These are phyloP conservation scores for Skeletonema menzelii DNA, from an alignment of 108 stramenopile species.

Conservation along the genomic window DNA sequence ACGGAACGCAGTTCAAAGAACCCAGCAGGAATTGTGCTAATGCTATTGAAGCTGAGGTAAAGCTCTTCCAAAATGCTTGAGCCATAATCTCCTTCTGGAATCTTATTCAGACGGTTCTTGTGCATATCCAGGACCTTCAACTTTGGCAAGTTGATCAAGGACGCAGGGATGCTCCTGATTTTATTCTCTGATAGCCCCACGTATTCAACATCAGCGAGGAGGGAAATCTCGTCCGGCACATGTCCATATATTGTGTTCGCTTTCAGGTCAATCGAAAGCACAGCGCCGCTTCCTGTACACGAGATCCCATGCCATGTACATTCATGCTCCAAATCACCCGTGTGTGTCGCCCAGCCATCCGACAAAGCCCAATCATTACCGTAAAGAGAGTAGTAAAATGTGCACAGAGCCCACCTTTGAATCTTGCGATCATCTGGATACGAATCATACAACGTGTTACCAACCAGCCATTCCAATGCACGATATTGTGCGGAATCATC, in stretches of 20 bases:
- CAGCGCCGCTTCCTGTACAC: constrained; percentile 20
- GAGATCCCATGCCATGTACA: constrained; percentile 42
- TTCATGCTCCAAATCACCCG: constrained; percentile 23
- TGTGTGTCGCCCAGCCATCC: constrained; percentile 24
- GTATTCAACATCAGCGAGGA: constrained; percentile 24
- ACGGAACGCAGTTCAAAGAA: constrained; percentile 29
- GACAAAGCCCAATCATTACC: constrained; percentile 32
- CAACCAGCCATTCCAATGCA: constrained; percentile 39
- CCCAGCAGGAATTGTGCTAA: constrained; percentile 18
- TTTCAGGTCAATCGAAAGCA: constrained; percentile 24
- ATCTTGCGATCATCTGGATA: constrained; percentile 14
- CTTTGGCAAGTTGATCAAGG: constrained; percentile 24
- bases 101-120: constrained; percentile 19
- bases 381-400: constrained; percentile 29
- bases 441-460: constrained; percentile 8
- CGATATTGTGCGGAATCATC: constrained; percentile 29
- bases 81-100: constrained; percentile 23
- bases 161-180: constrained; percentile 9
- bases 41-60: constrained; percentile 42
- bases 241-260: constrained; percentile 27
- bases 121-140: constrained; percentile 44
- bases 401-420: constrained; percentile 39
- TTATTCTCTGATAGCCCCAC: constrained; percentile 25
- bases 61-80: constrained; percentile 27
- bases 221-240: constrained; percentile 21